A percentile compares a stretch with the other conserved stretches of the same genome.
Evolutionary conservation across 2,329 filamentous ascomycete species (phyloP).

Genomic region (Aspergillus aculeatinus): DNA sequence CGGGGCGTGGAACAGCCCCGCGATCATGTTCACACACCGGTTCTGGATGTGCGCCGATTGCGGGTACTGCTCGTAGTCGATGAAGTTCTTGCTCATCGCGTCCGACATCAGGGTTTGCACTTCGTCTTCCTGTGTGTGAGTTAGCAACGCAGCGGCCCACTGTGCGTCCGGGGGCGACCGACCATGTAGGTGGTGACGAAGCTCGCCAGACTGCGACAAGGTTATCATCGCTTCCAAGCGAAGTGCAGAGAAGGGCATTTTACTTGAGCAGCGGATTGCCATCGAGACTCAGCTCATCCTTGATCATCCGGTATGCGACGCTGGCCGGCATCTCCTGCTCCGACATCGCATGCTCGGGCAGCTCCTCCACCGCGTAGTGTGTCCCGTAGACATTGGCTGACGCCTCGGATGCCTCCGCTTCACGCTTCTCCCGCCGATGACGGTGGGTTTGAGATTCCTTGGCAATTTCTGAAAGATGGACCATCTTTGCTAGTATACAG

Average conservation of each 20-base stretch:
- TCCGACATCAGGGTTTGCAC: constrained; percentile 65
- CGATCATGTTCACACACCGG: constrained; percentile 67
- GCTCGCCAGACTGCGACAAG: constrained; percentile 33
- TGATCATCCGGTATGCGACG: constrained; percentile 64
- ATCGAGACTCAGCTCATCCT: constrained; percentile 64
- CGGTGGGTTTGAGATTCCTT: constrained; percentile 30
- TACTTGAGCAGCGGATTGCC: constrained; percentile 68
- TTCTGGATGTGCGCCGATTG: constrained; percentile 62
- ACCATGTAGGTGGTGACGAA: constrained; percentile 71
- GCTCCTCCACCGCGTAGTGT: constrained; percentile 73
- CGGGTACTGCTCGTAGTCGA: constrained; percentile 67
- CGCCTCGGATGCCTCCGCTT: constrained; percentile 33
- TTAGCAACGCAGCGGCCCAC: background rate
- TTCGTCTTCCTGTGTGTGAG: constrained; percentile 51
- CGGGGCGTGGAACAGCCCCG: constrained; percentile 62
- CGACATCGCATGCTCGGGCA: constrained; percentile 81
- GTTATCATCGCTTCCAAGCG: background rate
- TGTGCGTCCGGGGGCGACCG: background rate
- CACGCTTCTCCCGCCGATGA: constrained; percentile 11
- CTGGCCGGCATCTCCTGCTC: constrained; percentile 82
- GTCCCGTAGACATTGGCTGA: constrained; percentile 77
- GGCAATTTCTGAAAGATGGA: constrained; percentile 36
- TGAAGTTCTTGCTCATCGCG: constrained; percentile 69
- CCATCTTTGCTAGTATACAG: constrained; percentile 25
- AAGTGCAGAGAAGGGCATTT: constrained; percentile 32